These are phyloP conservation scores for Gossypium longicalyx DNA, from an alignment of 345 rosid genomes.

Conservation along the genomic window DNA sequence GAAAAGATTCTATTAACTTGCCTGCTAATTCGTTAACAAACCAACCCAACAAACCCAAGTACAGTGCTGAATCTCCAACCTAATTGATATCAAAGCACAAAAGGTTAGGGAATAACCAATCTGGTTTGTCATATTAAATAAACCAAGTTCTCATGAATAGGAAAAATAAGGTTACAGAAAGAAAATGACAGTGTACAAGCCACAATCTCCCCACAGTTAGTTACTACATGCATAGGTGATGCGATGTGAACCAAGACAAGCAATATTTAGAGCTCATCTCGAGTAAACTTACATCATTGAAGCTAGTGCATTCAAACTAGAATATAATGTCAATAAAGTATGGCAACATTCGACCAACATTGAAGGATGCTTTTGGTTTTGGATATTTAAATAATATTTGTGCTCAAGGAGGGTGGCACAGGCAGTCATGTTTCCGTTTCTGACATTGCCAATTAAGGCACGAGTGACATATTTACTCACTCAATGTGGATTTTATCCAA, in stretches of 20 bases:
- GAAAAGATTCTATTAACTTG: constrained; percentile 26
- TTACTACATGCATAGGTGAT: not conserved
- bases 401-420: not conserved
- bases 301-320: not conserved
- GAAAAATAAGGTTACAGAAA: not conserved
- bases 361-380: not conserved
- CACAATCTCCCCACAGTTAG: not conserved
- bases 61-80: constrained; percentile 93
- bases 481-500: not conserved
- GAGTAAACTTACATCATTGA: not conserved
- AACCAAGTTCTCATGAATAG: not conserved
- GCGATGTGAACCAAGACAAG: not conserved
- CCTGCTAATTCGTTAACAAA: constrained; percentile 85
- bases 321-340: not conserved
- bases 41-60: constrained; percentile 73
- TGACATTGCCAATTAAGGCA: not conserved
- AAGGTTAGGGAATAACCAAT: not conserved
- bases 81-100: constrained; percentile 26
- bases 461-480: not conserved
- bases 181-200: not conserved
- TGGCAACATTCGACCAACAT: not conserved
- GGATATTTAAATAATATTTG: not conserved
- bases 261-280: not conserved
- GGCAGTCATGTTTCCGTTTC: not conserved
- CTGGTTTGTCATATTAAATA: not conserved